phyloP scores from a whole-genome alignment of 768 basidiomycete species.

The Collybiopsis confluens region DNA sequence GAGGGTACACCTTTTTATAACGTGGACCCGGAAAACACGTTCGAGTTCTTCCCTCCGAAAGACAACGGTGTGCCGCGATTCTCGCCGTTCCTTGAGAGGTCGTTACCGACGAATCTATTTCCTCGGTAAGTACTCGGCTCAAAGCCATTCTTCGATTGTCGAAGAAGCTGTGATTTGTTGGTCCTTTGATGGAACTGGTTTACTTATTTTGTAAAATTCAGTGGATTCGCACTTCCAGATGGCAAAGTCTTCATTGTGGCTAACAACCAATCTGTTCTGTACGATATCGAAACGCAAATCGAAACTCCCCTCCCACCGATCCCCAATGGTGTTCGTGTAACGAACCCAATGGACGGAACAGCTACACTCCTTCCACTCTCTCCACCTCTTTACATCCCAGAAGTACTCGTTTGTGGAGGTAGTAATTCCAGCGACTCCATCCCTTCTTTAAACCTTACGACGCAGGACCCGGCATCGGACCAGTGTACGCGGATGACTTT shows the following conservation, averaged over 20 bases:
- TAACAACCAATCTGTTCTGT: conserved; percentile 29
- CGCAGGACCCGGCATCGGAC: conserved; percentile 47
- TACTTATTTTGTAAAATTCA: conserved; percentile 10
- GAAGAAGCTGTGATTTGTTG: too few relatives aligned
- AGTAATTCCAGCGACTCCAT: conserved; percentile 41
- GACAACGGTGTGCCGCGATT: conserved; percentile 24
- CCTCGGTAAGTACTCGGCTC: conserved; percentile 30
- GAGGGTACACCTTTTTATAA: conserved; percentile 15
- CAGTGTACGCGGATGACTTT: conserved; percentile 52
- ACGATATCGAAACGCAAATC: conserved; percentile 37
- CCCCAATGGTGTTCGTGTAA: conserved; percentile 56
- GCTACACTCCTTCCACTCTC: conserved; percentile 50
- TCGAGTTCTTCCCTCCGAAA: conserved; percentile 29
- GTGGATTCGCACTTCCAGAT: conserved; percentile 49
- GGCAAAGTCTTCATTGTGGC: conserved; percentile 51
- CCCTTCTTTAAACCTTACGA: conserved; percentile 40
- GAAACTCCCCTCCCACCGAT: conserved; percentile 46
- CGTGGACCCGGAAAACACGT: conserved; percentile 28
- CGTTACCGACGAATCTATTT: conserved; percentile 53
- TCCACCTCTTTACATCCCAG: conserved; percentile 40
- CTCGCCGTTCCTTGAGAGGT: conserved; percentile 32
- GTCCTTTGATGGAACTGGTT: background rate
- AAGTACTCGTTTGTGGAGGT: conserved; percentile 54
- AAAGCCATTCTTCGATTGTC: background rate
- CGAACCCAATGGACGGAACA: conserved; percentile 58